Base-by-base conservation (phyloP, 495 filamentous ascomycete species). In the Amphirosellinia nigrospora region DNA sequence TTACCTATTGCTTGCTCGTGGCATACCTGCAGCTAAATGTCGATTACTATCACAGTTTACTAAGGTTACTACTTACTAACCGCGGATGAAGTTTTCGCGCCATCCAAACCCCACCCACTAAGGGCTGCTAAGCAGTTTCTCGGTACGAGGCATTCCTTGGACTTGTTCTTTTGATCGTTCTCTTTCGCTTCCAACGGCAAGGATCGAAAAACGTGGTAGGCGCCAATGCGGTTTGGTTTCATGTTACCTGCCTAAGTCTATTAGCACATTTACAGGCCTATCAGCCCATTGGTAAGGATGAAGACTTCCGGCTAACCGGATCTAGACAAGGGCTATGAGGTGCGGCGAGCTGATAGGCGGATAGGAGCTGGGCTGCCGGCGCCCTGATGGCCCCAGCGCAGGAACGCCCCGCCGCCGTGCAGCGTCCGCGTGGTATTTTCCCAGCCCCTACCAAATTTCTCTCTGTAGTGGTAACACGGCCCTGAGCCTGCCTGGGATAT, bases 361-460 rank as follows among this genome's bases (percentile, higher is more conserved):
- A 60, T 60, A 59, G 55, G 19, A 26, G 34, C 19, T n/a, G 34
- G n/a, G 36, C n/a, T 36, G 19, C 23, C 55, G 36, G 32, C 19
- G 9, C n/a, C 16, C 16, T 11, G 23, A 50, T 50, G 9, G 23
- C 23, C 48, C 50, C 50, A 46, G 39, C 28, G 60, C 62, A 64
- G 62, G 62, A 50, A 64, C 62, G 45, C 62, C 62, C 62, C 62
- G 30, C 62, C 45, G 43, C 32, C 45, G 52, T 43, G 62, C 43
- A 38, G 28, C 30, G 7, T 8, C 28, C 16, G 30, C 45, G 32
- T 64, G 62, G 62, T 50, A 28, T 41, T 36, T 36, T 48, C 30
- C 55, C 55, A 58, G 55, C 55, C 55, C 36, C 16, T 4, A 21
- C 55, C 19, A 36, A 58, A 11, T n/a, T 10, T 21, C 15, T 30